phyloP scores from a whole-genome alignment of 2,329 filamentous ascomycete genomes.

The Intubia oerlemansii region DNA sequence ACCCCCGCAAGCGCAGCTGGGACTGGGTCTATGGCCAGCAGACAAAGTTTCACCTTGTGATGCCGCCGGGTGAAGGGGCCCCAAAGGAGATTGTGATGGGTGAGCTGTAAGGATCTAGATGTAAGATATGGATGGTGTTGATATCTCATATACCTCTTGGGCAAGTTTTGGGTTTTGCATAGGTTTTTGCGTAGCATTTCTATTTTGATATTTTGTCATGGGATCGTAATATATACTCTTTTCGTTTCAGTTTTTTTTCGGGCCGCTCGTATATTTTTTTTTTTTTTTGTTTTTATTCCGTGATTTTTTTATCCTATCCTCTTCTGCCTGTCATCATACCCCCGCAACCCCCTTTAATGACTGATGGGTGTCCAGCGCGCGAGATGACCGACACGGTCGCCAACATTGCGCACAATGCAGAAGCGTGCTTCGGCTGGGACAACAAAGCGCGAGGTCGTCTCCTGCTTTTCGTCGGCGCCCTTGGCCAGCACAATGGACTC shows the following conservation, averaged over 20 bases:
- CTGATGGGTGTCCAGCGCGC: slow-evolving; percentile 18
- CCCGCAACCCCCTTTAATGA: background rate
- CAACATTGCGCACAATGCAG: slow-evolving; percentile 68
- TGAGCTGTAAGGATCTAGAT: slow-evolving; percentile 1
- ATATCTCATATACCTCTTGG: background rate
- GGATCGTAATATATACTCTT: no score
- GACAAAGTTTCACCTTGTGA: slow-evolving; percentile 17
- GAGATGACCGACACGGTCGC: slow-evolving; percentile 58
- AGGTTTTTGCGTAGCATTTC: no score
- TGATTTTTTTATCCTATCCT: no score
- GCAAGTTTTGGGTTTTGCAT: background rate
- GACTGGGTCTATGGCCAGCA: slow-evolving; percentile 28
- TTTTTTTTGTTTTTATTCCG: no score
- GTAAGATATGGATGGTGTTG: background rate
- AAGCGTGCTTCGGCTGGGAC: slow-evolving; percentile 21
- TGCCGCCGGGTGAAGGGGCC: background rate
- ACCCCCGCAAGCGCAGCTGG: slow-evolving; percentile 17
- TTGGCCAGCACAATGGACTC: slow-evolving; percentile 13
- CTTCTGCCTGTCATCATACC: no score
- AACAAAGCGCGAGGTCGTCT: no score
- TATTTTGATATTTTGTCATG: no score
- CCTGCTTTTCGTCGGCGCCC: slow-evolving; percentile 3
- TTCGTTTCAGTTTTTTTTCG: no score
- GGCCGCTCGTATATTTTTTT: no score
- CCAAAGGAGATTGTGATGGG: background rate